These are phyloP conservation scores for Marasmius oreades DNA, from an alignment of 1,284 basidiomycete genomes.

Conservation along the genomic window DNA sequence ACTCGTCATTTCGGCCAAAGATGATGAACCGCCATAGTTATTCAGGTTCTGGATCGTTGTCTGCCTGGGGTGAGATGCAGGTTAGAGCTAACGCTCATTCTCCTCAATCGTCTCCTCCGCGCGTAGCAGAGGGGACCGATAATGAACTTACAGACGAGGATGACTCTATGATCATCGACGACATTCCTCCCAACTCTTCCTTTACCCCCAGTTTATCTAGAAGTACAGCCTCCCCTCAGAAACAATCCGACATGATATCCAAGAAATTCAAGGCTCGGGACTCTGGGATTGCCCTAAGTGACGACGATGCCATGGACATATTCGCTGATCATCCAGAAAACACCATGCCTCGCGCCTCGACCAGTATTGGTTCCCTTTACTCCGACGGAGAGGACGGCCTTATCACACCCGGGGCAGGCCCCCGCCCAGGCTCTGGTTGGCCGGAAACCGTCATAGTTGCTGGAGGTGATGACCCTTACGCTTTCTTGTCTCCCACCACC, in stretches of 20 bases:
- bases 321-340: constrained; percentile 24
- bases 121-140: constrained; percentile 22
- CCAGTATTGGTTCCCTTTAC: constrained; percentile 56
- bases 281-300: constrained; percentile 58
- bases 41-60: constrained; percentile 34
- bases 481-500: constrained; percentile 17
- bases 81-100: constrained; percentile 36
- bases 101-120: constrained; percentile 45
- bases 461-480: constrained; percentile 35
- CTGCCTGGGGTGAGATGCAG: constrained; percentile 45
- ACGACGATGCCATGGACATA: constrained; percentile 42
- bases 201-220: constrained; percentile 54
- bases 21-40: constrained; percentile 59
- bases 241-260: constrained; percentile 37
- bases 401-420: constrained; percentile 60
- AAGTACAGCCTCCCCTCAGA: constrained; percentile 54
- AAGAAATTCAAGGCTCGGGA: constrained; percentile 72
- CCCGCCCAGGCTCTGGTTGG: constrained; percentile 58
- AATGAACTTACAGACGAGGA: constrained; percentile 37
- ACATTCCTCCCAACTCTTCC: constrained; percentile 38
- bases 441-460: constrained; percentile 44
- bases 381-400: constrained; percentile 59
- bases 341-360: constrained; percentile 51
- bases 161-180: constrained; percentile 56
- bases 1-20: constrained; percentile 24